These are phyloP conservation scores for Verticillium klebahnii DNA, from an alignment of 2,329 filamentous ascomycete species.

Conservation along the genomic window DNA sequence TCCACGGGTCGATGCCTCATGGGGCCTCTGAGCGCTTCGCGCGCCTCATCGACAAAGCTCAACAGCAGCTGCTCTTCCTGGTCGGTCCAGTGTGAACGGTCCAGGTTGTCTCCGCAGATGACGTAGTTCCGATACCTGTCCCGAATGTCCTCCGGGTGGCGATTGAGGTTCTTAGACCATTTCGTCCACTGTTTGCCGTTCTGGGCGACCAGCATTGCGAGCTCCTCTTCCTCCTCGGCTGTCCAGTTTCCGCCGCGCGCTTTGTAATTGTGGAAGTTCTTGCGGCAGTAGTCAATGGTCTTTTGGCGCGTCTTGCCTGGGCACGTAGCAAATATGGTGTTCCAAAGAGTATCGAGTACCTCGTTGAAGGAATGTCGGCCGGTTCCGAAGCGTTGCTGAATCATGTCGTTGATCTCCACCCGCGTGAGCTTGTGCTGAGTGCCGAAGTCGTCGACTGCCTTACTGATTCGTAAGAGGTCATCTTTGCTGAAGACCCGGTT, in stretches of 20 bases:
- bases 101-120: slow-evolving; percentile 48
- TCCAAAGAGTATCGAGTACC: slow-evolving; percentile 43
- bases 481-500: slow-evolving; percentile 37
- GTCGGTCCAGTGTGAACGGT: slow-evolving; percentile 51
- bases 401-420: slow-evolving; percentile 41
- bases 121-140: slow-evolving; percentile 69
- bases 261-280: slow-evolving; percentile 62
- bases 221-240: slow-evolving; percentile 50
- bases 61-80: slow-evolving; percentile 49
- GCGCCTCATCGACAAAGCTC: slow-evolving; percentile 45
- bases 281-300: slow-evolving; percentile 52
- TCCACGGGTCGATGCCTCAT: slow-evolving; percentile 34
- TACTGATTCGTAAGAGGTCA: slow-evolving; percentile 36
- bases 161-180: slow-evolving; percentile 59
- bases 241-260: slow-evolving; percentile 56
- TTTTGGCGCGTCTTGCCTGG: slow-evolving; percentile 48
- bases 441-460: slow-evolving; percentile 39
- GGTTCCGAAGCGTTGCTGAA: slow-evolving; percentile 26
- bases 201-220: slow-evolving; percentile 40
- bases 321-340: slow-evolving; percentile 38
- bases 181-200: slow-evolving; percentile 54
- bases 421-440: slow-evolving; percentile 37
- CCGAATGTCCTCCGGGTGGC: slow-evolving; percentile 60
- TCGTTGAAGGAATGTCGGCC: slow-evolving; percentile 27
- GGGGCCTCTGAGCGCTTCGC: slow-evolving; percentile 19